A percentile compares a stretch with the other conserved stretches of the same genome.
phyloP scores from a whole-genome alignment of 805 yeast species.

The Spathaspora hagerdaliae region DNA sequence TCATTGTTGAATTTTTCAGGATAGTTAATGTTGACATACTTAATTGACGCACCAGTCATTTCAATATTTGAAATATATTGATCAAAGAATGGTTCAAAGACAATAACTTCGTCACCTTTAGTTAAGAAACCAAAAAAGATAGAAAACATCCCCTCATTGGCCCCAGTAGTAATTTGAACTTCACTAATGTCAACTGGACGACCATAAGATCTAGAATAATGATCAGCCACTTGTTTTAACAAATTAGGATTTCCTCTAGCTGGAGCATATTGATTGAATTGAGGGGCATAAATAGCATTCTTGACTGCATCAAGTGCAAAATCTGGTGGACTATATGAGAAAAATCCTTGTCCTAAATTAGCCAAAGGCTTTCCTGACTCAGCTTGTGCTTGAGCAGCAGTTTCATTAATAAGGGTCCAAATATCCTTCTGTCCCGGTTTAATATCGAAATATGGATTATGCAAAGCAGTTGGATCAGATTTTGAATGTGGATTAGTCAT shows the following conservation, averaged over 20 bases:
- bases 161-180: slow-evolving; percentile 88
- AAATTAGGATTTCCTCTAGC: slow-evolving; percentile 83
- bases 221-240: slow-evolving; percentile 61
- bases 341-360: slow-evolving; percentile 95
- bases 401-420: slow-evolving; percentile 92
- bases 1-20: slow-evolving; percentile 62
- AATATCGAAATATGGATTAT: slow-evolving; percentile 59
- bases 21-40: slow-evolving; percentile 80
- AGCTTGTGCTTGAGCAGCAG: slow-evolving; percentile 79
- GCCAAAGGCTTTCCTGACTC: slow-evolving; percentile 73
- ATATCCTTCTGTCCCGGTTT: slow-evolving; percentile 78
- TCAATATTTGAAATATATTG: slow-evolving; percentile 94
- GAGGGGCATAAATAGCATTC: slow-evolving; percentile 66
- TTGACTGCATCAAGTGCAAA: slow-evolving; percentile 84
- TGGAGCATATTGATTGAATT: slow-evolving; percentile 88
- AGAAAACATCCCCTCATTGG: slow-evolving; percentile 91
- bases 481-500: too few species aligned
- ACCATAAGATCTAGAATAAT: slow-evolving; percentile 67
- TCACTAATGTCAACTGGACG: slow-evolving; percentile 55
- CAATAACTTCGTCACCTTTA: slow-evolving; percentile 92
- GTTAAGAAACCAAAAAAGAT: slow-evolving; percentile 80
- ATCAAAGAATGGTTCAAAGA: slow-evolving; percentile 95
- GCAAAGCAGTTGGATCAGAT: slow-evolving; percentile 21
- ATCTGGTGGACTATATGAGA: slow-evolving; percentile 93
- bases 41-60: slow-evolving; percentile 88